Percentiles rank a stretch among this genome's conserved stretches.
phyloP scores from a whole-genome alignment of 305 asterid genomes.

The Solanum hybrid region DNA sequence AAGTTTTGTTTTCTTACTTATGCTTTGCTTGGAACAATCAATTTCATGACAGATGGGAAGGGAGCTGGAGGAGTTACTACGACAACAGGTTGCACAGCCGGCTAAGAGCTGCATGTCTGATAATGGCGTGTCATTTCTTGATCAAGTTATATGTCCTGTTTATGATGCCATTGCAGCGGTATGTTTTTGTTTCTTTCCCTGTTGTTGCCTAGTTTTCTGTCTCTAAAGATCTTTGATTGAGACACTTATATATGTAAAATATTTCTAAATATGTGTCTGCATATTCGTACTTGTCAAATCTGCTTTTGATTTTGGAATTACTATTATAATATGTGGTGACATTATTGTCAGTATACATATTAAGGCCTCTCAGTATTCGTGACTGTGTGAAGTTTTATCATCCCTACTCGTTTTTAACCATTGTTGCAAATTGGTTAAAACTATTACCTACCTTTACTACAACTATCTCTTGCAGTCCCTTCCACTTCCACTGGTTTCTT shows the following conservation, averaged over 20 bases:
- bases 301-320: neutral
- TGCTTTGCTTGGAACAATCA: slow-evolving; percentile 6
- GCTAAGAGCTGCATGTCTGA: slow-evolving; percentile 82
- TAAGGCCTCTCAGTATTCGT: neutral
- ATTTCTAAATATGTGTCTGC: neutral
- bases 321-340: neutral
- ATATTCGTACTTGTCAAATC: neutral
- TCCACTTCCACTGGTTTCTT: neutral
- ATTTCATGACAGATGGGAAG: slow-evolving; percentile 79
- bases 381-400: neutral
- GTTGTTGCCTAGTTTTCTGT: neutral
- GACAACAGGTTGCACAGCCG: slow-evolving; percentile 68
- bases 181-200: slow-evolving; percentile 26
- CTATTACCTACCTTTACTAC: neutral
- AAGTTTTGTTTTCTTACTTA: neutral
- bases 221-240: neutral
- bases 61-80: slow-evolving; percentile 68
- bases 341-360: neutral
- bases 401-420: neutral
- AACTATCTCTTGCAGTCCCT: neutral
- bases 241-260: neutral
- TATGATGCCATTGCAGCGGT: slow-evolving; percentile 86
- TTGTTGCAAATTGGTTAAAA: neutral
- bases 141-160: slow-evolving; percentile 75
- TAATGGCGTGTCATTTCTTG: slow-evolving; percentile 73